These are phyloP conservation scores for Barbarea vulgaris DNA, from an alignment of 345 rosid genomes.

Conservation along the genomic window DNA sequence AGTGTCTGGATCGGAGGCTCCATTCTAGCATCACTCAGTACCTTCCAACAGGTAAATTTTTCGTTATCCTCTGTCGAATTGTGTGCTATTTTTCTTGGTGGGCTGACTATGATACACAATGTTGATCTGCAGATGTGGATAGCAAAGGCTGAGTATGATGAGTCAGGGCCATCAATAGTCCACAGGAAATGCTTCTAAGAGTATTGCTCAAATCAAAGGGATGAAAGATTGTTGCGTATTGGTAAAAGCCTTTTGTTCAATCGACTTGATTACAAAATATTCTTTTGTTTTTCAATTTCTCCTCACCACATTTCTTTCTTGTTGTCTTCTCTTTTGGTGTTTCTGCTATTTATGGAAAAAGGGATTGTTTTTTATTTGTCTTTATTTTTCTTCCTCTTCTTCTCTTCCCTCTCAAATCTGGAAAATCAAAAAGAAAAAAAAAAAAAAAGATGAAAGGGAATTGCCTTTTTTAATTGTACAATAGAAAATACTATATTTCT, in stretches of 20 bases:
- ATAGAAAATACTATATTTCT: not conserved
- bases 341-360: not conserved
- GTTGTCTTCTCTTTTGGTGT: slow-evolving; percentile 14
- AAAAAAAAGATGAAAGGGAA: not conserved
- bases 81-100: not conserved
- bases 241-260: slow-evolving; percentile 19
- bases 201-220: not conserved
- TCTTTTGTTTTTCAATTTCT: slow-evolving; percentile 12
- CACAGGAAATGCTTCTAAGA: slow-evolving; percentile 58
- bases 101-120: not conserved
- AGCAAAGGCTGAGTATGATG: slow-evolving; percentile 57
- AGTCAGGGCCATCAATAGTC: slow-evolving; percentile 57
- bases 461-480: not conserved
- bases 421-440: no score
- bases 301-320: not conserved
- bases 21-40: slow-evolving; percentile 54
- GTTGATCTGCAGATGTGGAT: slow-evolving; percentile 54
- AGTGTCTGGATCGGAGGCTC: slow-evolving; percentile 62
- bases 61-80: not conserved
- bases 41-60: slow-evolving; percentile 47
- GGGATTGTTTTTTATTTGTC: no score
- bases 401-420: slow-evolving; percentile 11
- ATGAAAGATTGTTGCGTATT: slow-evolving; percentile 27
- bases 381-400: not conserved
- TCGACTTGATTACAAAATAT: slow-evolving; percentile 8